Conservation (phyloP, 2,329 filamentous ascomycete genomes). For the Fonsecaea monophora region DNA sequence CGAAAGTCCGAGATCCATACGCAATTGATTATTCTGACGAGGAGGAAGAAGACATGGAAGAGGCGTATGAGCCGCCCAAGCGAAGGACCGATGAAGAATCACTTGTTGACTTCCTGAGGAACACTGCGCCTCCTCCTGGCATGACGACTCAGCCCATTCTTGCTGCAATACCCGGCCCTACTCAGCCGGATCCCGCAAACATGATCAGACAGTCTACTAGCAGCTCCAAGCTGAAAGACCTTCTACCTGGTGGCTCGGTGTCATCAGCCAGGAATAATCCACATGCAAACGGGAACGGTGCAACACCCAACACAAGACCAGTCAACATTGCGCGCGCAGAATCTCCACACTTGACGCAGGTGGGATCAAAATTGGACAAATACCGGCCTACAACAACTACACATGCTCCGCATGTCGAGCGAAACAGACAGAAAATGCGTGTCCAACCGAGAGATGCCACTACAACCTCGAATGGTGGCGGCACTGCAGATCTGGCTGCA, state of each 20-base stretch:
- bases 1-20: conserved; percentile 85
- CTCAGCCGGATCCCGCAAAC: conserved; percentile 17
- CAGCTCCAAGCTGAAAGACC: conserved; percentile 36
- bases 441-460: conserved; percentile 31
- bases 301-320: conserved; percentile 14
- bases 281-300: conserved; percentile 17
- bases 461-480: conserved; percentile 38
- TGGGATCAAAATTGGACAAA: conserved; percentile 44
- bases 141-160: conserved; percentile 43
- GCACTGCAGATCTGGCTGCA: conserved; percentile 72
- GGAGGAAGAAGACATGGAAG: conserved; percentile 66
- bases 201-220: conserved; percentile 30
- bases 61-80: conserved; percentile 51
- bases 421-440: conserved; percentile 41
- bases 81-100: conserved; percentile 51
- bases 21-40: conserved; percentile 82
- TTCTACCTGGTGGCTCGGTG: conserved; percentile 26
- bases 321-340: conserved; percentile 34
- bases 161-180: conserved; percentile 25
- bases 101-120: conserved; percentile 57
- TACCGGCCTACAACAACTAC: conserved; percentile 44
- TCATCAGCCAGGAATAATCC: conserved; percentile 6
- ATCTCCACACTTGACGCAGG: conserved; percentile 39
- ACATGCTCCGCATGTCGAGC: conserved; percentile 49
- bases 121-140: conserved; percentile 50